These are phyloP conservation scores for Hortaea werneckii DNA, from an alignment of 2,329 filamentous ascomycete genomes.

Conservation along the genomic window DNA sequence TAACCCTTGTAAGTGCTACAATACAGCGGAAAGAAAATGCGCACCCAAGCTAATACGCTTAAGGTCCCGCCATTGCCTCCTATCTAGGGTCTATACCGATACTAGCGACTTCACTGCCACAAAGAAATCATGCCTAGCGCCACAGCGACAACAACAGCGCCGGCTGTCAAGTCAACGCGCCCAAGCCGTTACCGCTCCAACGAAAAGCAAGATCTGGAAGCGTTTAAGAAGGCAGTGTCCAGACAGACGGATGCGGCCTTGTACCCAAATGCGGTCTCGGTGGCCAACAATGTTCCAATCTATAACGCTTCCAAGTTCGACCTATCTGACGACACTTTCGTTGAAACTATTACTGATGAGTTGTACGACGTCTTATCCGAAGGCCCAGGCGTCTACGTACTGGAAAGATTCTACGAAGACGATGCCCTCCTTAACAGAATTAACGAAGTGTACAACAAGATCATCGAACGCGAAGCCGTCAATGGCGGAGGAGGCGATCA, in stretches of 20 bases:
- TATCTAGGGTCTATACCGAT: no score
- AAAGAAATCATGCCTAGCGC: not conserved
- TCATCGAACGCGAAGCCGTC: constrained; percentile 37
- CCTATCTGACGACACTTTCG: constrained; percentile 20
- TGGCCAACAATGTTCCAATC: constrained; percentile 45
- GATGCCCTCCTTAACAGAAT: constrained; percentile 36
- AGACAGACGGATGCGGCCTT: constrained; percentile 10
- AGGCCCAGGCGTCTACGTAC: constrained; percentile 52
- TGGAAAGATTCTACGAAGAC: constrained; percentile 41
- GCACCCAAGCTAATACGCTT: no score
- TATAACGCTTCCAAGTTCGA: constrained; percentile 39
- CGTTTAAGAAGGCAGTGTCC: constrained; percentile 14
- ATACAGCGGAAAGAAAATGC: no score
- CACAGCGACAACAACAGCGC: not conserved
- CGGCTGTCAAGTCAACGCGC: not conserved
- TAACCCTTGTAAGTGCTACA: no score
- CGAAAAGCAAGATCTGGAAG: constrained; percentile 12
- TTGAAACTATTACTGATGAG: constrained; percentile 45
- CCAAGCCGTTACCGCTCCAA: not conserved
- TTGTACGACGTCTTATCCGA: constrained; percentile 48
- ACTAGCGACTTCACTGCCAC: no score
- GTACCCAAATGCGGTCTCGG: constrained; percentile 41
- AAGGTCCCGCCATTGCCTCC: no score
- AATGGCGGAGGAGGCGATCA: constrained; percentile 45
- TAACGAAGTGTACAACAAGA: constrained; percentile 38